Evolutionary conservation across 805 yeast species (phyloP).

Genomic region (Wickerhamiella lipophila): DNA sequence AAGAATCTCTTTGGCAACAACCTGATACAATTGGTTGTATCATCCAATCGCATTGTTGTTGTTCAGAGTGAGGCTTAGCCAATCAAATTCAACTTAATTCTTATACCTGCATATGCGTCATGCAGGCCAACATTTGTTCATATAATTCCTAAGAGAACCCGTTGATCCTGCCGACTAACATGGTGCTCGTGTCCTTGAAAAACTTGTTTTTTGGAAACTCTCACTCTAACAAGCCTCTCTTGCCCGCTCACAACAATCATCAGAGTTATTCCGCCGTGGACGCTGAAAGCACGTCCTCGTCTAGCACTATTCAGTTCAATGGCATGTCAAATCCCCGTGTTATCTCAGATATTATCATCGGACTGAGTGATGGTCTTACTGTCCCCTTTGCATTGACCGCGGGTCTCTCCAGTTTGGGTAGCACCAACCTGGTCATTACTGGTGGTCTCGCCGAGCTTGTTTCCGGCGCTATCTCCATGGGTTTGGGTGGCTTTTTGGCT

Average conservation of each 20-base stretch:
- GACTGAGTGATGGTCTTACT: slow-evolving; percentile 87
- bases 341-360: slow-evolving; percentile 86
- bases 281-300: slow-evolving; percentile 13
- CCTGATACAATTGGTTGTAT: neutral
- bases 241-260: slow-evolving; percentile 21
- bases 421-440: slow-evolving; percentile 78
- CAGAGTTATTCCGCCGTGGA: slow-evolving; percentile 17
- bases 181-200: slow-evolving; percentile 28
- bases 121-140: neutral
- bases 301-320: slow-evolving; percentile 18
- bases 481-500: slow-evolving; percentile 91
- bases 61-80: slow-evolving; percentile 3
- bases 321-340: slow-evolving; percentile 52
- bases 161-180: slow-evolving; percentile 8
- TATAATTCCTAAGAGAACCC: neutral
- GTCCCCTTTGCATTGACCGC: slow-evolving; percentile 99
- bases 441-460: slow-evolving; percentile 98
- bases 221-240: slow-evolving; percentile 20
- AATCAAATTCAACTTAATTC: slow-evolving; percentile 9
- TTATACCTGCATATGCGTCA: slow-evolving; percentile 1
- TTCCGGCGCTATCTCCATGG: slow-evolving; percentile 96
- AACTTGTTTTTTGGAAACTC: slow-evolving; percentile 23
- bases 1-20: neutral
- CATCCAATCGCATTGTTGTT: neutral
- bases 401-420: slow-evolving; percentile 83